phyloP scores from a whole-genome alignment of 1,284 basidiomycete genomes.

The Ganoderma lingzhi region DNA sequence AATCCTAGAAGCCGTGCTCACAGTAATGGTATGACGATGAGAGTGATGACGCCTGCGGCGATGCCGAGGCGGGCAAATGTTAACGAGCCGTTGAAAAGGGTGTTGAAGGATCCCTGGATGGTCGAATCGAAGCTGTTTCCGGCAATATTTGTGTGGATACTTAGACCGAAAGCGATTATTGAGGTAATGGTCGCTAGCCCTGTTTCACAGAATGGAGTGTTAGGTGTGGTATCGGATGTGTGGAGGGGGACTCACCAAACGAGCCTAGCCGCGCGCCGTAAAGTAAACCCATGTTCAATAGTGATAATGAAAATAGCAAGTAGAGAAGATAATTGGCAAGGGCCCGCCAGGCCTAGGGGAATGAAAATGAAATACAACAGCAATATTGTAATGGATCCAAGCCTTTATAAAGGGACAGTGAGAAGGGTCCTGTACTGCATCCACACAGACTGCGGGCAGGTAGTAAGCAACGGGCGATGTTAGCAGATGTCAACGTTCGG shows the following conservation, averaged over 20 bases:
- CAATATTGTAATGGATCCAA: background rate
- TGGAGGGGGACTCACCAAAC: background rate
- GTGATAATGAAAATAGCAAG: background rate
- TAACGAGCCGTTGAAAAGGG: background rate
- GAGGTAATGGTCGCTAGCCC: background rate
- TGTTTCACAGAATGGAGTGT: background rate
- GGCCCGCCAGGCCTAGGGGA: background rate
- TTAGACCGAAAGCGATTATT: background rate
- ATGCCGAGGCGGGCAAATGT: conserved; percentile 1
- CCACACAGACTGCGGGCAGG: background rate
- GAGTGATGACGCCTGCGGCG: background rate
- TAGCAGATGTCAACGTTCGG: background rate
- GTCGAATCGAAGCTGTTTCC: background rate
- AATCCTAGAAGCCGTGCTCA: background rate
- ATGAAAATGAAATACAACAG: background rate
- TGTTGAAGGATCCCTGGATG: background rate
- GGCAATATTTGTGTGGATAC: background rate
- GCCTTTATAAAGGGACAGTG: background rate
- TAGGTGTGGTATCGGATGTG: background rate
- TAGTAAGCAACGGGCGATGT: background rate
- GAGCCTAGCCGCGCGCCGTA: background rate
- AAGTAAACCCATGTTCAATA: background rate
- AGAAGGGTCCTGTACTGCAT: background rate
- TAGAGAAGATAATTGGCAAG: background rate
- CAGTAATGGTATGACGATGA: background rate